Evolutionary conservation across 306 rosid genomes (phyloP).

Genomic region (Ceratonia siliqua): DNA sequence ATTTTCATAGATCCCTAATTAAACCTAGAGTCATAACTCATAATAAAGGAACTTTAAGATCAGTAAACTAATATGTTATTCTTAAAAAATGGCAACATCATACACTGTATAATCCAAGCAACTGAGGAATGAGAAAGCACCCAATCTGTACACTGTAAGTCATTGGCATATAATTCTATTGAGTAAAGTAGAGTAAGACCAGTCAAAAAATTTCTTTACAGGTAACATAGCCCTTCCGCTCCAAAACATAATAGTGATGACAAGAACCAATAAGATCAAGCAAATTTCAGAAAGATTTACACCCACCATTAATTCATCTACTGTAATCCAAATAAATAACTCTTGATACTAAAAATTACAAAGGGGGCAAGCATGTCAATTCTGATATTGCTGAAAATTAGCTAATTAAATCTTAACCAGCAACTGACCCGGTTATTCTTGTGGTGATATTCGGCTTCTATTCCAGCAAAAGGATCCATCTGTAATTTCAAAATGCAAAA

Average conservation of each 20-base stretch:
- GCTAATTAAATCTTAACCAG: slow-evolving; percentile 4
- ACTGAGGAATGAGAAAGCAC: not conserved
- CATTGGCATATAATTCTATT: too few species aligned
- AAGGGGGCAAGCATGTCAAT: not conserved
- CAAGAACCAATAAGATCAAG: not conserved
- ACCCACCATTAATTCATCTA: not conserved
- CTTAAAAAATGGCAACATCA: not conserved
- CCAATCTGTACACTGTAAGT: not conserved
- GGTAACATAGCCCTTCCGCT: too few species aligned
- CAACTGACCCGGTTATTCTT: slow-evolving; percentile 72
- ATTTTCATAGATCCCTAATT: not conserved
- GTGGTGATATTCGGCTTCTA: slow-evolving; percentile 91
- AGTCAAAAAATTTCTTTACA: too few species aligned
- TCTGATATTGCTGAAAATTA: not conserved
- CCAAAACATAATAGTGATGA: too few species aligned
- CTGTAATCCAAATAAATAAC: not conserved
- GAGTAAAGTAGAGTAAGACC: too few species aligned
- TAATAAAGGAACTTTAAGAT: too few species aligned
- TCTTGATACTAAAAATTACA: not conserved
- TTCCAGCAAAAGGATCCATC: slow-evolving; percentile 94
- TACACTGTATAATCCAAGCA: not conserved
- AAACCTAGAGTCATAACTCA: not conserved
- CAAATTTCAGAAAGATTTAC: not conserved
- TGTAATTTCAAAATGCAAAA: slow-evolving; percentile 43
- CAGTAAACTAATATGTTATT: not conserved